phyloP scores from a whole-genome alignment of 345 rosid species.

The Durio zibethinus region DNA sequence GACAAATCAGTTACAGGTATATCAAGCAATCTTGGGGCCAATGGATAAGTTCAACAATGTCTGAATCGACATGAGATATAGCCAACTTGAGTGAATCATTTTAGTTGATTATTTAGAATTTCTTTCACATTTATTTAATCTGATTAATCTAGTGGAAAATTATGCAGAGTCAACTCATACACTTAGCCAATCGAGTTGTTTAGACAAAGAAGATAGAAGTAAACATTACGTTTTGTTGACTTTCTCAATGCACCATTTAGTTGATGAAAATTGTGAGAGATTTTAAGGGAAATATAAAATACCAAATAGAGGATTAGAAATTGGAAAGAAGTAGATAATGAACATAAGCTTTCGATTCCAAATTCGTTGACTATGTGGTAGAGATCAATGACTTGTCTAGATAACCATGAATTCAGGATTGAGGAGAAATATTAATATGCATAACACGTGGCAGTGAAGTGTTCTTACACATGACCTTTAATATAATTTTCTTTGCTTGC shows the following conservation, averaged over 20 bases:
- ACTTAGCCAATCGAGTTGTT: background rate
- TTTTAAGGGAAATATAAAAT: background rate
- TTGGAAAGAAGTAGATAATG: background rate
- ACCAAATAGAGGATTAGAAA: background rate
- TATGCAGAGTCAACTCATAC: background rate
- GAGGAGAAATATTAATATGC: background rate
- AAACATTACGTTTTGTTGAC: background rate
- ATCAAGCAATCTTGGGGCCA: background rate
- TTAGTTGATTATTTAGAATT: background rate
- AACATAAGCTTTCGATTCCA: background rate
- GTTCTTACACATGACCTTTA: background rate
- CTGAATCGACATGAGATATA: background rate
- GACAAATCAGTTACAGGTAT: slow-evolving; percentile 93
- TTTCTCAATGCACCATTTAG: background rate
- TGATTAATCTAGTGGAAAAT: background rate
- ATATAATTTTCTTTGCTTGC: slow-evolving; percentile 20
- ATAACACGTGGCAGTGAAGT: background rate
- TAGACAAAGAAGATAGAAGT: background rate
- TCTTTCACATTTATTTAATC: background rate
- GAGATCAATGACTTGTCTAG: background rate
- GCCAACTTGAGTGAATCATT: background rate
- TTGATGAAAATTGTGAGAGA: background rate
- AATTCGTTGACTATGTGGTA: background rate
- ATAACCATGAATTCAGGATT: background rate
- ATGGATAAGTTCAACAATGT: background rate